phyloP scores from a whole-genome alignment of 2,329 filamentous ascomycete genomes.

The Aureobasidium sp. region DNA sequence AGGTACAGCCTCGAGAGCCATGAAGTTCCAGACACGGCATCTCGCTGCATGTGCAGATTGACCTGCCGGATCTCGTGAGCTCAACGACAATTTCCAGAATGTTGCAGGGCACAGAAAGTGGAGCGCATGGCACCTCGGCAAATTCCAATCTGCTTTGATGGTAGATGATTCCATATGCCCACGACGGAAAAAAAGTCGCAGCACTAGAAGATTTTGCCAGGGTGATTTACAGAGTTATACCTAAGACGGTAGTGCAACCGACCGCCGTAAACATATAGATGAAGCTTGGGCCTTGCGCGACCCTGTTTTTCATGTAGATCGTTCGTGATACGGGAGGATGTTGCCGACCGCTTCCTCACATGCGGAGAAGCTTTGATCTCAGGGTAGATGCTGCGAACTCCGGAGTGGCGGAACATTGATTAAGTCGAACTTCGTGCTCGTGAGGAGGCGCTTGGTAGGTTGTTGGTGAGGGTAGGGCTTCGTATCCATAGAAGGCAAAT shows the following conservation, averaged over 20 bases:
- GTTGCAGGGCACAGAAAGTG: neutral
- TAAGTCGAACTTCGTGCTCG: no score
- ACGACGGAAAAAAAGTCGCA: neutral
- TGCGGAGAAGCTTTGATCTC: slow-evolving; percentile 11
- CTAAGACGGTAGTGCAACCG: neutral
- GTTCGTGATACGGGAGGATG: neutral
- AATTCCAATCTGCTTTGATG: no score
- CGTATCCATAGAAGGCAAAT: no score
- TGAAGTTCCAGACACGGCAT: neutral
- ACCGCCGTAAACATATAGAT: neutral
- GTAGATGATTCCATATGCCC: neutral
- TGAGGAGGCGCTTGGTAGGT: no score
- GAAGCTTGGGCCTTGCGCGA: neutral
- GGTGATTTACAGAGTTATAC: neutral
- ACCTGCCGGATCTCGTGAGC: neutral
- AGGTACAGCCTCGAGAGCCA: neutral
- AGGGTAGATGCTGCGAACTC: neutral
- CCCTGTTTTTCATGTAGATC: neutral
- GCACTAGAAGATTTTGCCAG: neutral
- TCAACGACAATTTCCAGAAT: neutral
- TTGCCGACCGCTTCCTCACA: neutral
- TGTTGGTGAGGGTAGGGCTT: no score
- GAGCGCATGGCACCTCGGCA: neutral
- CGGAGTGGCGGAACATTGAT: neutral
- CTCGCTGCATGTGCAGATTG: neutral